Evolutionary conservation across 345 rosid genomes (phyloP), one percentile per base, ranked within the genome.

Genomic region (Acer saccharum): DNA sequence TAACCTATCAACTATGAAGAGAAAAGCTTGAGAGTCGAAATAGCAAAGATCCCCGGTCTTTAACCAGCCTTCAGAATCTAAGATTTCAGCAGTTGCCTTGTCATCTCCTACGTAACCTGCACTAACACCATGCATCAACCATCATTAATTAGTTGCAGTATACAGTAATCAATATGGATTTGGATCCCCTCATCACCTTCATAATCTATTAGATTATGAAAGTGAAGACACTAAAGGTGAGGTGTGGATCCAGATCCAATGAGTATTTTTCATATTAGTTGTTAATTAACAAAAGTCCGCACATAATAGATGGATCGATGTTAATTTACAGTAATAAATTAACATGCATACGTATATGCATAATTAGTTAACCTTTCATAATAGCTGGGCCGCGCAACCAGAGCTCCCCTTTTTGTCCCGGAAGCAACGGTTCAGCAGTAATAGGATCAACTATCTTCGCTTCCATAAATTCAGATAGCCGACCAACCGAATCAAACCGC

Each of bases 31-130:
- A 0, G 89, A 54, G 80, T 95, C 96, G 73, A 95, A 81, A 74
- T 93, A 93, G 77, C 96, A 90, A 29, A 95, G 88, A 82, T 95
- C 99, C 25, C 98, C 98, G 0, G 99, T 95, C 88, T 84, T 95
- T 78, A 95, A 83, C 99, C 99, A 95, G 41, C 97, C 99, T 1
- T 95, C 95, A 50, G 86, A 72, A 76, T 90, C 90, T 65, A 93
- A 81, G 61, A 92, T 89, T 77, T 93, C 99, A 25, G 91, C 87
- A 71, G 96, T 95, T 72, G 97, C 98, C 83, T 83, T 89, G 75
- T 91, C 91, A 61, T 95, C 87, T 72, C 89, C 90, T 35, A 88
- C 93, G 84, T 95, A 95, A 83, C 95, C 98, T 93, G 89, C 76
- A 81, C n/a, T 57, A 61, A 81, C 76, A 73, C 54, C n/a, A n/a